Base-by-base conservation (phyloP, 2,329 filamentous ascomycete genomes). In the Penicillium sp. region DNA sequence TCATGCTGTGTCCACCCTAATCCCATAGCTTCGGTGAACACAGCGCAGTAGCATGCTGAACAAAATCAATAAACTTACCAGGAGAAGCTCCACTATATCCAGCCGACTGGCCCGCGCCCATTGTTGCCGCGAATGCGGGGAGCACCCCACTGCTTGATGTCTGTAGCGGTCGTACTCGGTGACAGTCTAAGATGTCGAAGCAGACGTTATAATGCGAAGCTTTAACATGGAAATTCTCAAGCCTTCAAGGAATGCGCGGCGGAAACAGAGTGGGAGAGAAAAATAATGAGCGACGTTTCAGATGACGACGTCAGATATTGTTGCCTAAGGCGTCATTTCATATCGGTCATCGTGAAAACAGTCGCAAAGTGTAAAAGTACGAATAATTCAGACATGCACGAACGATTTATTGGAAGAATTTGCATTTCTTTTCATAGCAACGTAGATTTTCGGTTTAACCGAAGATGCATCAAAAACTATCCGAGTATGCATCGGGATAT, bases 51-150 rank as follows among this genome's bases (percentile, higher is more conserved):
- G 3, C 4, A 40, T 35, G 35, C 33, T 39, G 6, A 40, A 6
- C 15, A 32, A 10, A 12, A 25, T n/a, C 41, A 12, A 23, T 43
- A 43, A 10, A 63, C 70, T 66, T 44, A 72, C 70, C 70, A 62
- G 70, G 67, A 49, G 68, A 67, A 27, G 63, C 59, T 49, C 58
- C 61, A 40, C 39, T 52, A 53, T 57, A 52, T 47, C 69, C 66
- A 33, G 62, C 65, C 10, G 71, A 73, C 42, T 70, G 68, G n/a
- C 59, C 58, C 37, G 63, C 59, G 27, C 71, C 71, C 71, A 73
- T 73, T 52, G 54, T 66, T 55, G 37, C 41, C 35, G 44, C 24
- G 32, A 49, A 41, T 56, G 52, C 52, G 58, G 53, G 50, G 42
- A 51, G 9, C 13, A 43, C 40, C 46, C 52, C 48, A 48, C 50